Evolutionary conservation across 2,329 filamentous ascomycete species (phyloP).

Genomic region (Stachybotrys echinatus): DNA sequence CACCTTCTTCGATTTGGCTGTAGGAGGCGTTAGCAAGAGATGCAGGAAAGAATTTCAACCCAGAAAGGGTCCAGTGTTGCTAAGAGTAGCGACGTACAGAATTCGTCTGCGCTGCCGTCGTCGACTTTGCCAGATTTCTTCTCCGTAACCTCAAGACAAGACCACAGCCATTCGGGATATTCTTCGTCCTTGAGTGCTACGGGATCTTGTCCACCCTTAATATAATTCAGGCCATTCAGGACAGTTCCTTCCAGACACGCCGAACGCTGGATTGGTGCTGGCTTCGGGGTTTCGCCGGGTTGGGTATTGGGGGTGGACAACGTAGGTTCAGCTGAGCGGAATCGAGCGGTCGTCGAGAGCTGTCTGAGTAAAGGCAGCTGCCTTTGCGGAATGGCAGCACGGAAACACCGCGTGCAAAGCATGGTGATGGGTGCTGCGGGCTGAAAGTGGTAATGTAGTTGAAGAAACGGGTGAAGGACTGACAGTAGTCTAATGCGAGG

Average conservation of each 20-base stretch:
- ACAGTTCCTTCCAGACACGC: constrained; percentile 63
- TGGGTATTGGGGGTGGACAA: constrained; percentile 29
- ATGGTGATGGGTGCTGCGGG: constrained; percentile 25
- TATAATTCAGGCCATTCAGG: constrained; percentile 70
- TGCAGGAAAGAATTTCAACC: background rate
- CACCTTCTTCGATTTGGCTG: constrained; percentile 82
- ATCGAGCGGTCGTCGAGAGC: constrained; percentile 33
- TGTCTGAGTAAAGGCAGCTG: constrained; percentile 24
- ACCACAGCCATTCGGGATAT: constrained; percentile 80
- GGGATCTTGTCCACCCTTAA: constrained; percentile 68
- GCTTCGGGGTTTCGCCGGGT: constrained; percentile 23
- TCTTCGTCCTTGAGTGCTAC: constrained; percentile 68
- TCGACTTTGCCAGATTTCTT: constrained; percentile 43
- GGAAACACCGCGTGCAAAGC: constrained; percentile 45
- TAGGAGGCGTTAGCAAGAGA: constrained; percentile 9
- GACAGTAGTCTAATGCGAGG: constrained; percentile 13
- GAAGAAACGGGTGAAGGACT: constrained; percentile 18
- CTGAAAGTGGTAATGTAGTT: constrained; percentile 6
- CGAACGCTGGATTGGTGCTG: constrained; percentile 30
- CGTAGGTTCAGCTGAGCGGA: constrained; percentile 29
- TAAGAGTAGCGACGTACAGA: constrained; percentile 56
- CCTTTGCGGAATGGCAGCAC: constrained; percentile 28
- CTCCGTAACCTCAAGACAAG: constrained; percentile 58
- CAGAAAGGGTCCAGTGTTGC: background rate
- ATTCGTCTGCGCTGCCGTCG: constrained; percentile 64